Percentiles rank a stretch among this genome's conserved stretches.
These are phyloP conservation scores for Candida cerambycidarum DNA, from an alignment of 805 yeast genomes.

Conservation along the genomic window DNA sequence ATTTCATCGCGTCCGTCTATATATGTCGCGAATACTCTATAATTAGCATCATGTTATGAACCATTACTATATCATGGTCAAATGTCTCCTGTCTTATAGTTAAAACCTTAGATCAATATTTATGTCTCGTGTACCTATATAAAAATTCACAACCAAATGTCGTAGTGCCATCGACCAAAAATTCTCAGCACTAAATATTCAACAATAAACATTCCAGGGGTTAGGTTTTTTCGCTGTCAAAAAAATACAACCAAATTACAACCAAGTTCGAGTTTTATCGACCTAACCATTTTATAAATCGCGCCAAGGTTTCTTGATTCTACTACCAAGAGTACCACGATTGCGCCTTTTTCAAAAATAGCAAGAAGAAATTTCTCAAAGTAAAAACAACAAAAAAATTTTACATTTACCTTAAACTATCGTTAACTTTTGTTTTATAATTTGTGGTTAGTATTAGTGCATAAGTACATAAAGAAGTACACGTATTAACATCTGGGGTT, in stretches of 20 bases:
- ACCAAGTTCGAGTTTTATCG: background rate
- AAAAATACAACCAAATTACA: background rate
- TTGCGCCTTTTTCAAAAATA: conserved; percentile 9
- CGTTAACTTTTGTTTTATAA: background rate
- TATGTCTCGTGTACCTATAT: background rate
- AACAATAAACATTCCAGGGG: background rate
- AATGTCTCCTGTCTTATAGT: too few relatives aligned
- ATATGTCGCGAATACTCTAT: background rate
- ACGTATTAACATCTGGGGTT: background rate
- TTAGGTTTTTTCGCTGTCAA: background rate
- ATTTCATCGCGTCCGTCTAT: background rate
- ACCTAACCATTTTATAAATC: background rate
- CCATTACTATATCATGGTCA: too few relatives aligned
- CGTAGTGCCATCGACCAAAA: background rate
- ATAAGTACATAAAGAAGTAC: too few relatives aligned
- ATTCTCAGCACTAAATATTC: background rate
- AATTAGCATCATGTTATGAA: too few relatives aligned
- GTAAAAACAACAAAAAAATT: conserved; percentile 5
- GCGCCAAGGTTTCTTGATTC: too few relatives aligned
- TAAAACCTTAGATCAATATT: background rate
- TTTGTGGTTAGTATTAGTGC: background rate
- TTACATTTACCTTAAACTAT: background rate
- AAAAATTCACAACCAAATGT: background rate
- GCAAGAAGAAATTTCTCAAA: conserved; percentile 7
- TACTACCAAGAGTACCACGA: background rate